Conservation (phyloP, 78 protist species). For the Isochrysis galbana region DNA sequence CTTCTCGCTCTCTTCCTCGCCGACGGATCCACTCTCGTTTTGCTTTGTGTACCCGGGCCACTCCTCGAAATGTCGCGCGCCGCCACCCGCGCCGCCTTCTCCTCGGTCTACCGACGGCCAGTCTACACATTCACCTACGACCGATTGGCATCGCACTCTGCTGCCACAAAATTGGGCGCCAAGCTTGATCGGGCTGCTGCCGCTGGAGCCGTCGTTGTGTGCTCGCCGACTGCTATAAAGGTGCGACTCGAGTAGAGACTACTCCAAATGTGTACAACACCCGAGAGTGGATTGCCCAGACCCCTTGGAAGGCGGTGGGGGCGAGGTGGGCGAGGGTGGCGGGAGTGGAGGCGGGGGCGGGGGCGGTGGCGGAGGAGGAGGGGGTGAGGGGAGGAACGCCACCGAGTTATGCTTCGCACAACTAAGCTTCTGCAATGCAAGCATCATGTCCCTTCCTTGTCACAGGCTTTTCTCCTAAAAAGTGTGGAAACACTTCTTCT, state of each 20-base stretch:
- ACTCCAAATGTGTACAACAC: too few relatives aligned
- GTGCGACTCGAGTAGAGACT: too few relatives aligned
- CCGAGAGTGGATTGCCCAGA: too few relatives aligned
- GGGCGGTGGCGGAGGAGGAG: too few relatives aligned
- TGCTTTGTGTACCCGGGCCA: background rate
- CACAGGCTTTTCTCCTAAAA: conserved; percentile 61
- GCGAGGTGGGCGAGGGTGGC: too few relatives aligned
- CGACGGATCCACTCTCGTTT: background rate
- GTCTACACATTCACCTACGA: conserved; percentile 60
- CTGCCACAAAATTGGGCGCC: background rate
- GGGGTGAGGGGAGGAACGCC: too few relatives aligned
- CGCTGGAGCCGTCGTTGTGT: background rate
- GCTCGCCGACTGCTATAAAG: conserved; percentile 34
- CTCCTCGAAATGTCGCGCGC: background rate
- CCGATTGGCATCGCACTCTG: background rate
- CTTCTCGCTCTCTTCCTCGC: conserved; percentile 73
- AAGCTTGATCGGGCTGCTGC: conserved; percentile 32
- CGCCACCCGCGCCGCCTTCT: background rate
- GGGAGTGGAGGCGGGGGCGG: too few relatives aligned
- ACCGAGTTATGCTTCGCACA: too few relatives aligned
- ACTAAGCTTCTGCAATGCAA: too few relatives aligned
- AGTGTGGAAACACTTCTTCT: conserved; percentile 53
- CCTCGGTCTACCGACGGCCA: conserved; percentile 24
- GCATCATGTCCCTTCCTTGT: too few relatives aligned
- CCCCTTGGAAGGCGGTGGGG: too few relatives aligned